These are phyloP conservation scores for Pyrenophora teres DNA, from an alignment of 2,329 filamentous ascomycete genomes.

Conservation along the genomic window DNA sequence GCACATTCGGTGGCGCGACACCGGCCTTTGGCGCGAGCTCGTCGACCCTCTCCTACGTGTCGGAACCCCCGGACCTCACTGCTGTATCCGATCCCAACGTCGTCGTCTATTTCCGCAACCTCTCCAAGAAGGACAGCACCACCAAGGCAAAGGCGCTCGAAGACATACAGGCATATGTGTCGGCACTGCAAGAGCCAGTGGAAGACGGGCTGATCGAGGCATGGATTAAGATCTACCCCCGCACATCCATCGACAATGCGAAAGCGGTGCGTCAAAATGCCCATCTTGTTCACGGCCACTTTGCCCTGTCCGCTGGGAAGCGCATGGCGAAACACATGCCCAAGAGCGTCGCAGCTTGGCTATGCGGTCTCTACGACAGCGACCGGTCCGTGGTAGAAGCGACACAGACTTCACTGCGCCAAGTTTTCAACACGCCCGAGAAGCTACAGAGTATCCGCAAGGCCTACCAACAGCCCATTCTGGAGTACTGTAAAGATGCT, in stretches of 20 bases:
- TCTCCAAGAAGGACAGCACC: conserved; percentile 88
- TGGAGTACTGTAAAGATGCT: conserved; percentile 81
- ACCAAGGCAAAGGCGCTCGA: conserved; percentile 92
- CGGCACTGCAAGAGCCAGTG: conserved; percentile 63
- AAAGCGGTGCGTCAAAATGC: conserved; percentile 86
- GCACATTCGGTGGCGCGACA: conserved; percentile 48
- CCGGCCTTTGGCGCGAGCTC: conserved; percentile 54
- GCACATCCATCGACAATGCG: conserved; percentile 86
- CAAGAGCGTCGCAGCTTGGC: conserved; percentile 82
- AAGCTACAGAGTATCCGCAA: conserved; percentile 79
- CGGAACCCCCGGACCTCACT: conserved; percentile 81
- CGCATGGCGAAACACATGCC: conserved; percentile 81
- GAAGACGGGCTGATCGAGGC: conserved; percentile 85
- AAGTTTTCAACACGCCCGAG: conserved; percentile 77
- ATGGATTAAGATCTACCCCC: conserved; percentile 88
- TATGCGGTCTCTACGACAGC: conserved; percentile 84
- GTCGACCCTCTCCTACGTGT: conserved; percentile 80
- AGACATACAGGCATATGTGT: conserved; percentile 72
- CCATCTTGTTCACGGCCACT: conserved; percentile 72
- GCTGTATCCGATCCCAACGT: conserved; percentile 78
- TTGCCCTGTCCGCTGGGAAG: conserved; percentile 68
- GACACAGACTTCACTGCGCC: conserved; percentile 75
- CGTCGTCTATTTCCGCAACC: conserved; percentile 88
- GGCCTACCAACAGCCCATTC: conserved; percentile 77
- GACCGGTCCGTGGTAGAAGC: conserved; percentile 76